phyloP scores from a whole-genome alignment of 2,329 filamentous ascomycete genomes.

The Pseudopithomyces maydicus region DNA sequence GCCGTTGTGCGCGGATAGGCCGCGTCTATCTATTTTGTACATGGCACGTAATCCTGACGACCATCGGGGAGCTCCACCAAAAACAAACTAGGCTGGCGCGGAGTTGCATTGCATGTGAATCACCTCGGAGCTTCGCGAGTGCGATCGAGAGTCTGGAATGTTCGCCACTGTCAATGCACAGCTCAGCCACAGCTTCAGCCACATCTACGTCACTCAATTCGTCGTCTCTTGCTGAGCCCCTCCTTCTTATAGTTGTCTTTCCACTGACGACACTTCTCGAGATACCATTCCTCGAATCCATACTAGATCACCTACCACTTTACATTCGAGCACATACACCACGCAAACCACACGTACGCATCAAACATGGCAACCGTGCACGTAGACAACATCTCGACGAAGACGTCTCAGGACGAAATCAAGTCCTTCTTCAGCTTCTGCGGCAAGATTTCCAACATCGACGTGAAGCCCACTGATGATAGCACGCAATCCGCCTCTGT shows the following conservation, averaged over 20 bases:
- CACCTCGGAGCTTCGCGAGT: too few relatives aligned
- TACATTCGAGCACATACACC: background rate
- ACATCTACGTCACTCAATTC: constrained; percentile 8
- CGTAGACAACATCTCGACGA: constrained; percentile 84
- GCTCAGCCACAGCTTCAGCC: constrained; percentile 8
- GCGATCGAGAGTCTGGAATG: too few relatives aligned
- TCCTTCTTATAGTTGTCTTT: constrained; percentile 2
- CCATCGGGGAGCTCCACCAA: too few relatives aligned
- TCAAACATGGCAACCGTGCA: constrained; percentile 68
- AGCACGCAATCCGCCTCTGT: constrained; percentile 85
- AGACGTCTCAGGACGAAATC: constrained; percentile 88
- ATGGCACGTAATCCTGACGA: too few relatives aligned
- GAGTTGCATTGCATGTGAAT: too few relatives aligned
- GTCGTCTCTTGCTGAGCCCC: constrained; percentile 4
- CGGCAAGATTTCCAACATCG: constrained; percentile 87
- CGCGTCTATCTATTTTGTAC: too few relatives aligned
- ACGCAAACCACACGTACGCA: background rate
- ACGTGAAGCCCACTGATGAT: constrained; percentile 68
- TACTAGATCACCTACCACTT: too few relatives aligned
- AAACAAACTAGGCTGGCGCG: too few relatives aligned
- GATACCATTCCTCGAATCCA: too few relatives aligned
- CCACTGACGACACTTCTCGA: too few relatives aligned
- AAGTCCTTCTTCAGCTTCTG: constrained; percentile 97
- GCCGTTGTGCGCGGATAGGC: too few relatives aligned
- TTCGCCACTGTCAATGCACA: too few relatives aligned